Evolutionary conservation across 176 grass and related monocot species (phyloP), one percentile per base, ranked within the genome.

Genomic region (Bothriochloa decipiens): DNA sequence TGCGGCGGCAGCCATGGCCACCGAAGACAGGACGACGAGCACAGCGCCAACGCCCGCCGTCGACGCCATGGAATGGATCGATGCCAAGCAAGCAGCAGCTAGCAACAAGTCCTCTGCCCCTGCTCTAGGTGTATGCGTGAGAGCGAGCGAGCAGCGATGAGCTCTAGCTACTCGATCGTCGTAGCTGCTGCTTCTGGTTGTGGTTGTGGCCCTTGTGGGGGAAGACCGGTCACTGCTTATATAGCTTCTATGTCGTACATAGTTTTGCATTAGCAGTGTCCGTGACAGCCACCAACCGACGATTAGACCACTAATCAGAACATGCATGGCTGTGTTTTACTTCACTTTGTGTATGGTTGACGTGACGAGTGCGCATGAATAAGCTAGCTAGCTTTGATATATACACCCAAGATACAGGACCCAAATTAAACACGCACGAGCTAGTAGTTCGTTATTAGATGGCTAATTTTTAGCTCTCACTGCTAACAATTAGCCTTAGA

Each of bases 1-100:
- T 4, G 66, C 18, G 9, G 37, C 35, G 4, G 68, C 46, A 3
- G 78, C 43, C 18, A 9, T 25, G 3, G 43, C 20, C 3, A 57
- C 57, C 10, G 47, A 28, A 18, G 42, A 83, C 52, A 88, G 11
- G 60, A 88, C 3, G 40, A 84, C 4, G 35, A 91, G 36, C 15
- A 81, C 17, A 4, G 81, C 28, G 15, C 47, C 68, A 14, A 46
- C 23, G 41, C 68, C 70, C 37, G 28, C 22, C 53, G 46, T 15
- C 47, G 50, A 49, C 46, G 49, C 16, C 49, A 53, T 53, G 49
- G 49, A 53, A 52, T 49, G 46, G 4, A 50, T 50, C 29, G 47
- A 53, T 53, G 49, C 49, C 49, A 52, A 52, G 49, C 49, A 52
- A 52, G 16, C 15, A 18, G 49, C 46, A 50, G 52, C 17, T 20